Evolutionary conservation across 2,329 filamentous ascomycete species (phyloP), one percentile per base, ranked within the genome.

Genomic region (Epichloe gansuensis): DNA sequence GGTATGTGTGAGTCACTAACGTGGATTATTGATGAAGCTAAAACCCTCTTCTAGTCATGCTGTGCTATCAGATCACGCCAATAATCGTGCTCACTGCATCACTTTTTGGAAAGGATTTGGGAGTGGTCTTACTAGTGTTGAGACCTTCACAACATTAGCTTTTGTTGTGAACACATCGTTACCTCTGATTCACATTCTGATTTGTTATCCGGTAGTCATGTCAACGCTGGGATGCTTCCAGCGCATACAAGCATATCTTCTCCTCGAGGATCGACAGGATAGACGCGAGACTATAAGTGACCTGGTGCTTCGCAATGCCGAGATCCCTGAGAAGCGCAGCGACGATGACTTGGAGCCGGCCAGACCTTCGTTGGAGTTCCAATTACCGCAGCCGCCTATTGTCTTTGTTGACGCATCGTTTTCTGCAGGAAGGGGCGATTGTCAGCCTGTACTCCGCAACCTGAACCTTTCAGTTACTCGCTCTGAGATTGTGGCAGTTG

Each of bases 381-480:
- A 39, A 3, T 23, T 45, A 11, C 42, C 42, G 9, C 43, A 51
- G n/a, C 23, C 43, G 6, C 42, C 50, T 3, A 23, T 41, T 17
- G 43, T 51, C 62, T 48, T 72, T 69, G 55, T 76, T 75, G 35
- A 76, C 60, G n/a, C 64, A 54, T 5, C 72, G 70, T 43, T 63
- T 61, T 50, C 66, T 65, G 5, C 69, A 69, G 1, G 65, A 64
- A 5, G 71, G 58, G 1, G 60, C 54, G 25, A 67, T 61, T 21
- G 17, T 21, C 28, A 68, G 65, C n/a, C 75, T 58, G 0, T 59
- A 48, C 43, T 57, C 13, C 38, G 45, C 9, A 31, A 48, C 28
- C 37, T 55, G 12, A 51, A 46, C 13, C 8, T 58, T 11, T 39
- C 34, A 4, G 13, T 58, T 8, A 35, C 15, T 6, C 49, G 37